Conservation (phyloP, 2,329 filamentous ascomycete genomes). For the Fusarium circinatum region DNA sequence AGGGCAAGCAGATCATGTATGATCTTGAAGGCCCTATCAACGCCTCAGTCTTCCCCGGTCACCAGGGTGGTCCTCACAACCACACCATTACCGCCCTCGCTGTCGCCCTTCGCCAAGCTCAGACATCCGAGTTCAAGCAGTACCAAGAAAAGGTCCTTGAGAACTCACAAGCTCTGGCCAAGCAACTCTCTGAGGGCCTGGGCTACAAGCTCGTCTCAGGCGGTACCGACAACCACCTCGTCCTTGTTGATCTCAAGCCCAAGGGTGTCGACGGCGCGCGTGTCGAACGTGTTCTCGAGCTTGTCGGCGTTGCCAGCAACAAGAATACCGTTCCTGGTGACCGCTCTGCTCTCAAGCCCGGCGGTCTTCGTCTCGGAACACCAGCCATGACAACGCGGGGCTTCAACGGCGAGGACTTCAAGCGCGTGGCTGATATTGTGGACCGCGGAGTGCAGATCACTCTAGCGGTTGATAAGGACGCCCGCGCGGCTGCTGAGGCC, state of each 20-base stretch:
- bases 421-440: slow-evolving; percentile 82
- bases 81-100: slow-evolving; percentile 96
- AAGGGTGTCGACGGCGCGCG: slow-evolving; percentile 86
- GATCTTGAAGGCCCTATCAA: slow-evolving; percentile 94
- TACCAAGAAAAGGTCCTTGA: slow-evolving; percentile 88
- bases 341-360: slow-evolving; percentile 88
- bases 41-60: slow-evolving; percentile 92
- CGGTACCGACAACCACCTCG: slow-evolving; percentile 95
- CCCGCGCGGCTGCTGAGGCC: slow-evolving; percentile 71
- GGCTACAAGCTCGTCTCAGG: slow-evolving; percentile 90
- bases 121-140: slow-evolving; percentile 83
- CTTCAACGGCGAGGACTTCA: slow-evolving; percentile 85
- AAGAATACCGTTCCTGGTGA: slow-evolving; percentile 98
- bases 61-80: slow-evolving; percentile 97
- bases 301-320: slow-evolving; percentile 92
- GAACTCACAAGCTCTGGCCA: slow-evolving; percentile 88
- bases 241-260: slow-evolving; percentile 88
- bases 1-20: slow-evolving; percentile 79
- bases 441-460: slow-evolving; percentile 82
- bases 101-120: slow-evolving; percentile 91
- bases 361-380: slow-evolving; percentile 88
- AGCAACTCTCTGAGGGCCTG: slow-evolving; percentile 69
- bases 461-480: slow-evolving; percentile 75
- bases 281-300: slow-evolving; percentile 86
- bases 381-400: slow-evolving; percentile 96